These are phyloP conservation scores for Starmerella apis DNA, from an alignment of 805 yeast species.

Conservation along the genomic window DNA sequence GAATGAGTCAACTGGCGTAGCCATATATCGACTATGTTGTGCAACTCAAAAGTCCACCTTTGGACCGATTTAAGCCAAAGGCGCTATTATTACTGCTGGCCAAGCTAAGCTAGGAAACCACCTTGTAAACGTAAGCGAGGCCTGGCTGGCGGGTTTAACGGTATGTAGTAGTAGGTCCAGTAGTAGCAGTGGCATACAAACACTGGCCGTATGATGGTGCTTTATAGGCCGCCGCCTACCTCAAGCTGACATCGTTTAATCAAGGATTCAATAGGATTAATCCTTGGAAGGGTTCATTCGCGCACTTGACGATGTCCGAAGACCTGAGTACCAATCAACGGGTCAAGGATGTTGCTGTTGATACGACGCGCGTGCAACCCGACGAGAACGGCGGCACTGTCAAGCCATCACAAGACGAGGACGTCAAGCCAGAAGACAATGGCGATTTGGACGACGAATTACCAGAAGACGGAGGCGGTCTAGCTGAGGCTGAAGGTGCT, in stretches of 20 bases:
- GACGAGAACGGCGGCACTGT: neutral
- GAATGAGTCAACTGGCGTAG: conserved; percentile 16
- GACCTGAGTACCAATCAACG: neutral
- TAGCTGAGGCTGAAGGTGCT: conserved; percentile 6
- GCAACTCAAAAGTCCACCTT: neutral
- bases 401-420: neutral
- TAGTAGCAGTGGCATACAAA: too few species aligned
- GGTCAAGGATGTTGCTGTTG: neutral
- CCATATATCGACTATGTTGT: neutral
- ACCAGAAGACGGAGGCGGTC: conserved; percentile 6
- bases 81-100: too few species aligned
- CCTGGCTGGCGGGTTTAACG: neutral
- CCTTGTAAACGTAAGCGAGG: neutral
- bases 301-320: conserved; percentile 1
- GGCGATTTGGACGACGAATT: conserved; percentile 22
- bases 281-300: neutral
- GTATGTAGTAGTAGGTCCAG: too few species aligned
- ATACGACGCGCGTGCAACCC: conserved; percentile 4
- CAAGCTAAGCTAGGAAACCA: too few species aligned
- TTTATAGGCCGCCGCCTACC: too few species aligned
- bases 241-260: neutral
- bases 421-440: conserved; percentile 1
- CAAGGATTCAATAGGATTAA: neutral
- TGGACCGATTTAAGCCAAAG: neutral
- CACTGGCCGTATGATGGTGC: neutral